Percentiles rank a stretch among this genome's conserved stretches.
phyloP scores from a whole-genome alignment of 495 filamentous ascomycete species.

The Tuber aestivum region DNA sequence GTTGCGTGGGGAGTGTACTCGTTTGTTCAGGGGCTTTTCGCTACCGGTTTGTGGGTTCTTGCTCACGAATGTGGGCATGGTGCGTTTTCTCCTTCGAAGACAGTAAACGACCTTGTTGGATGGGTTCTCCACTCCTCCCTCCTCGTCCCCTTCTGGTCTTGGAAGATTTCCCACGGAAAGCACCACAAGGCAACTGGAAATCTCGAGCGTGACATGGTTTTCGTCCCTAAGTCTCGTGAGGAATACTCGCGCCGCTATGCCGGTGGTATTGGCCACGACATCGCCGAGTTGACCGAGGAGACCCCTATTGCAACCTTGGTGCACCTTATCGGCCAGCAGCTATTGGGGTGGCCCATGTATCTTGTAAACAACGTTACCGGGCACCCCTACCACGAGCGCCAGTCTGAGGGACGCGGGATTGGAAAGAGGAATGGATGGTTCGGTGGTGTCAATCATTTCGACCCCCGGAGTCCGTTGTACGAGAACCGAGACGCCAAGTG shows the following conservation, averaged over 20 bases:
- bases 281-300: conserved; percentile 86
- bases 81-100: conserved; percentile 74
- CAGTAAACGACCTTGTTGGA: conserved; percentile 77
- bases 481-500: conserved; percentile 80
- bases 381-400: conserved; percentile 83
- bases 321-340: conserved; percentile 72
- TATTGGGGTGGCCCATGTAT: conserved; percentile 87
- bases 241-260: conserved; percentile 58
- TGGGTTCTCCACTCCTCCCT: conserved; percentile 77
- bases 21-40: conserved; percentile 68
- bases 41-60: conserved; percentile 76
- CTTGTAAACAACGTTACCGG: conserved; percentile 82
- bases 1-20: conserved; percentile 64
- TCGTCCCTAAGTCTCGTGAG: conserved; percentile 79
- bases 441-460: conserved; percentile 88
- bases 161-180: conserved; percentile 89
- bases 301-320: conserved; percentile 75
- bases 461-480: conserved; percentile 78
- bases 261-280: conserved; percentile 62
- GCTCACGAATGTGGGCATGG: conserved; percentile 86
- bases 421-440: conserved; percentile 81
- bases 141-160: conserved; percentile 83
- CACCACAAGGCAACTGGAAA: conserved; percentile 95
- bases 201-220: conserved; percentile 96
- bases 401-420: conserved; percentile 74